Percentiles rank a stretch among this genome's conserved stretches.
Conservation (phyloP, 768 basidiomycete genomes). For the Mycena epipterygia region DNA sequence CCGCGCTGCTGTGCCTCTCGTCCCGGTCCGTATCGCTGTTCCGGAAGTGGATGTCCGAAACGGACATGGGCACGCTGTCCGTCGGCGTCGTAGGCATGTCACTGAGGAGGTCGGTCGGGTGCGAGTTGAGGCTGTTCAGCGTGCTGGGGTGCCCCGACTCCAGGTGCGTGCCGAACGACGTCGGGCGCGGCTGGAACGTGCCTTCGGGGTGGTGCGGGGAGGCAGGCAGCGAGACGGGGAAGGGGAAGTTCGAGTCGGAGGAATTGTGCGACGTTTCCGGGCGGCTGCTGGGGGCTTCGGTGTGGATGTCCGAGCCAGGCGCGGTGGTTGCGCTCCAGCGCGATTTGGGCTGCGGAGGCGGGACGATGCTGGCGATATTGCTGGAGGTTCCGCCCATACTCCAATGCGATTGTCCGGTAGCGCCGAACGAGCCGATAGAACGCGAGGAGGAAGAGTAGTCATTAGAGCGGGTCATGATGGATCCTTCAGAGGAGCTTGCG, state of each 20-base stretch:
- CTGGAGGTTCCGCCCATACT: constrained; percentile 25
- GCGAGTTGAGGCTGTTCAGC: constrained; percentile 48
- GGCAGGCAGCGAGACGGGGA: constrained; percentile 60
- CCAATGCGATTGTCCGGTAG: constrained; percentile 23
- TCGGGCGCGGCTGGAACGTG: constrained; percentile 37
- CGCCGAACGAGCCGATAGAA: constrained; percentile 23
- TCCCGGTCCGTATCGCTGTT: constrained; percentile 52
- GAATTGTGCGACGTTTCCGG: constrained; percentile 39
- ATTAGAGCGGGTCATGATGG: constrained; percentile 42
- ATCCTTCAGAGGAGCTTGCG: constrained; percentile 47
- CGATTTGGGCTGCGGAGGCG: constrained; percentile 44
- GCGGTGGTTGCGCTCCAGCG: constrained; percentile 60
- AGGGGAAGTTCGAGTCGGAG: constrained; percentile 55
- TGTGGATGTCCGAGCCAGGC: constrained; percentile 40
- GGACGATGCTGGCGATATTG: constrained; percentile 35
- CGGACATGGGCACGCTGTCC: constrained; percentile 68
- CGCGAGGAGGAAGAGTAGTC: constrained; percentile 36
- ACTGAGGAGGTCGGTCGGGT: constrained; percentile 44
- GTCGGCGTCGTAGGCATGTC: constrained; percentile 63
- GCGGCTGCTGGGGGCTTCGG: too few species aligned
- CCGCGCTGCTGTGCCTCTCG: constrained; percentile 48
- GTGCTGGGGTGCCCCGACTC: constrained; percentile 16
- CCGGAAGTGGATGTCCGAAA: constrained; percentile 67
- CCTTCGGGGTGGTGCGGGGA: constrained; percentile 53
- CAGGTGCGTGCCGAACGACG: constrained; percentile 18